A percentile compares a stretch with the other conserved stretches of the same genome.
Evolutionary conservation across 2,329 filamentous ascomycete genomes (phyloP).

Genomic region (Rhynchosporium agropyri): DNA sequence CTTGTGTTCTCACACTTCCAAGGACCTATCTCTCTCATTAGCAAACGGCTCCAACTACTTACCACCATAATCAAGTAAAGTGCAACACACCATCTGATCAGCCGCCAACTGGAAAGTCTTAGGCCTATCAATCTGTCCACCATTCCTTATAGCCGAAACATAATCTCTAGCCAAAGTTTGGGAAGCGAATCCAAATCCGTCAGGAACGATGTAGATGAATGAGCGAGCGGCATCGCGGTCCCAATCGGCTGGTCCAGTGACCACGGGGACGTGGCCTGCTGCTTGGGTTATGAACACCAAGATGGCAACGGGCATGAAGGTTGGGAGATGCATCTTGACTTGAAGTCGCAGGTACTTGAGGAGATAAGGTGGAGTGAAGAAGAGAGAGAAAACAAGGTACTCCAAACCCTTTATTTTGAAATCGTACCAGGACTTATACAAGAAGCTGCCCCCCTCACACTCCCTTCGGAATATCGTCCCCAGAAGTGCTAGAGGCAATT

Average conservation of each 20-base stretch:
- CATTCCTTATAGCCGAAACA: slow-evolving; percentile 10
- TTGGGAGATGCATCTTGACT: slow-evolving; percentile 17
- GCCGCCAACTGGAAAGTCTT: slow-evolving; percentile 16
- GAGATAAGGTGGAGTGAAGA: no score
- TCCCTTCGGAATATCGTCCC: not conserved
- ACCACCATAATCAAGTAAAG: not conserved
- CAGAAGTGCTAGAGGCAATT: slow-evolving; percentile 2
- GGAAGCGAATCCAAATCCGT: slow-evolving; percentile 12
- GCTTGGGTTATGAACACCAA: slow-evolving; percentile 1
- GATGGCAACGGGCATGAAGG: not conserved
- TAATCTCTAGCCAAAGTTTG: slow-evolving; percentile 16
- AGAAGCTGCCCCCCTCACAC: not conserved
- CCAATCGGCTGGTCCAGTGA: slow-evolving; percentile 7
- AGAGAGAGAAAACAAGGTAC: not conserved
- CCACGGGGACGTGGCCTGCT: no score
- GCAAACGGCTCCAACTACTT: not conserved
- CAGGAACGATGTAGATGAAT: slow-evolving; percentile 19
- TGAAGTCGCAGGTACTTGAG: no score
- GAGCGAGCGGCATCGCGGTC: not conserved
- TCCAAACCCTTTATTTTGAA: not conserved
- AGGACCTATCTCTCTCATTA: not conserved
- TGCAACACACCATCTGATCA: slow-evolving; percentile 13
- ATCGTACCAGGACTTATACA: slow-evolving; percentile 2
- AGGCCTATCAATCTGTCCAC: not conserved
- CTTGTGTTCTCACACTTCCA: slow-evolving; percentile 10